A percentile compares a stretch with the other conserved stretches of the same genome.
These are phyloP conservation scores for Metschnikowia lachancei DNA, from an alignment of 805 yeast genomes.

Conservation along the genomic window DNA sequence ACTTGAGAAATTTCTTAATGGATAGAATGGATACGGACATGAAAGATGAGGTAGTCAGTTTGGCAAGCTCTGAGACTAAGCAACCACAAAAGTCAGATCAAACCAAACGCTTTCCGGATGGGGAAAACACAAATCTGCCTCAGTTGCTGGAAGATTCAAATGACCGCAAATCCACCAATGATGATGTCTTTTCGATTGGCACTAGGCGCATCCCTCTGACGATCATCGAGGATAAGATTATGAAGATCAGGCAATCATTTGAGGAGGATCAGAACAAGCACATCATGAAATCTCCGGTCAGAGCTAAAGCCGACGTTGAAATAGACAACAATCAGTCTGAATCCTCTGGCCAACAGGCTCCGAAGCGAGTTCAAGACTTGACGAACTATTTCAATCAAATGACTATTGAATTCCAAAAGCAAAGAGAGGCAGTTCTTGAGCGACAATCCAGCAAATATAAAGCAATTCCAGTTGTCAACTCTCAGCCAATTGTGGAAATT, in stretches of 20 bases:
- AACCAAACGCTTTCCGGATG: neutral
- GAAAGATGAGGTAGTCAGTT: conserved; percentile 11
- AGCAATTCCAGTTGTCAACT: conserved; percentile 67
- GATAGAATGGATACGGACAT: conserved; percentile 42
- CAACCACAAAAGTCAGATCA: neutral
- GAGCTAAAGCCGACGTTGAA: conserved; percentile 7
- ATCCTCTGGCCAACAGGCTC: conserved; percentile 12
- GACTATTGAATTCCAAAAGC: conserved; percentile 84
- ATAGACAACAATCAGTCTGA: conserved; percentile 7
- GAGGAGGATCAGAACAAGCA: conserved; percentile 19
- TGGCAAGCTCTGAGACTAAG: neutral
- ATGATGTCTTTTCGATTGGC: conserved; percentile 8
- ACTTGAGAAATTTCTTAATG: conserved; percentile 68
- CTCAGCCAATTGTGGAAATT: conserved; percentile 87
- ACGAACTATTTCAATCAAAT: conserved; percentile 69
- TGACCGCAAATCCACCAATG: neutral
- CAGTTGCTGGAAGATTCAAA: neutral
- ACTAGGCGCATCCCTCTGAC: conserved; percentile 19
- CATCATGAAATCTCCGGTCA: conserved; percentile 11
- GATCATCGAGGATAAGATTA: conserved; percentile 19
- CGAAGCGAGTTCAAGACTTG: conserved; percentile 53
- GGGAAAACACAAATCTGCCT: neutral
- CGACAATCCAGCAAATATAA: conserved; percentile 60
- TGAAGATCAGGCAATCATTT: conserved; percentile 20
- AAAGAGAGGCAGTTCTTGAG: conserved; percentile 70